Base-by-base conservation (phyloP, 768 basidiomycete genomes). In the Phylloporus arenicola region DNA sequence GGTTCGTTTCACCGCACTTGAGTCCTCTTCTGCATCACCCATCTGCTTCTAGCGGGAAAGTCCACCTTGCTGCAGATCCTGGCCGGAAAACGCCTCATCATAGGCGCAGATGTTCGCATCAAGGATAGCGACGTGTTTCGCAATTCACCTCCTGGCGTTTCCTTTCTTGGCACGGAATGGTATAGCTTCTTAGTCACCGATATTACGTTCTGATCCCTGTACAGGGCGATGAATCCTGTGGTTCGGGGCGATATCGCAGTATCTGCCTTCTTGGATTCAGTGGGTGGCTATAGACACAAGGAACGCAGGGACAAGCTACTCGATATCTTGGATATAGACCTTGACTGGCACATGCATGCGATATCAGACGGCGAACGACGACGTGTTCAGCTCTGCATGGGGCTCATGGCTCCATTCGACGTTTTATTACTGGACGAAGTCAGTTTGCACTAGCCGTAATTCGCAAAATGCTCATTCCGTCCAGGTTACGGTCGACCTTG, bases 361-460 rank as follows among this genome's bases (percentile, higher is more conserved):
- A 94, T 99, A 52, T 95, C 92, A 3, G 96, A 99, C 65, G 96
- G 96, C 43, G 96, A 98, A 70, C 80, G 96, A 45, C 81, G 96
- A 2, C 70, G 86, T 2, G 92, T 98, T 5, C 96, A 99, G 68
- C 83, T 98, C 29, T 91, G 90, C 53, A 92, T 95, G 75, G 95
- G 96, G 3, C 77, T 99, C 29, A 98, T 99, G 95, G 77, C 76
- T 5, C 84, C 88, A 22, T 99, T 92, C 92, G 87, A 97, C 58
- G 80, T 98, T 25, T 72, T 99, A 1, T 75, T 99, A 3, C 78
- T 99, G 16, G 95, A 99, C 62, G 96, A 99, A 76, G 94, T 94
- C 52, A 35, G 50, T 39, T 45, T 17, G 47, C 52, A 45, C 51
- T 42, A 17, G 45, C 40, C 16, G n/a, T 7, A 3, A 41, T 45